phyloP scores from a whole-genome alignment of 2,329 filamentous ascomycete species.

The Pestalotiopsis sp. region DNA sequence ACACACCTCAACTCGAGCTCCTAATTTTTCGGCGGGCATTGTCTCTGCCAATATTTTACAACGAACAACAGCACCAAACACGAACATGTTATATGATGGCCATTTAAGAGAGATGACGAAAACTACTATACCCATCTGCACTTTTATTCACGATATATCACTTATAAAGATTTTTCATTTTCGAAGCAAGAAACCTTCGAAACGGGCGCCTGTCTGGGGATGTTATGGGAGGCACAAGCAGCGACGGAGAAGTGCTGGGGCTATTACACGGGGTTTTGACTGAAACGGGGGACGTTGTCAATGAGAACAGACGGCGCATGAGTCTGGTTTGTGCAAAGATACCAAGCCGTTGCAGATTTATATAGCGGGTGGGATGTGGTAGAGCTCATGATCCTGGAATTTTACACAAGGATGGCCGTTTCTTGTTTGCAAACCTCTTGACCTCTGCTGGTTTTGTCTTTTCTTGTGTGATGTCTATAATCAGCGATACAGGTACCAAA shows the following conservation, averaged over 20 bases:
- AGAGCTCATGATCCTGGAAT: background rate
- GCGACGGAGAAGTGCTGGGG: background rate
- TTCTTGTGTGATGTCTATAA: too few relatives aligned
- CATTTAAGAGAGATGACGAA: background rate
- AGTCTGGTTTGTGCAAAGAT: background rate
- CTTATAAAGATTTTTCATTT: background rate
- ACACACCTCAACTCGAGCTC: background rate
- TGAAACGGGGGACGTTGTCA: background rate
- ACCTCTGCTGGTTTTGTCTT: background rate
- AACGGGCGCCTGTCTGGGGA: background rate
- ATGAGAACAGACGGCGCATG: background rate
- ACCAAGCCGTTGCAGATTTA: background rate
- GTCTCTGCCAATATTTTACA: background rate
- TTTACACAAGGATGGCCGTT: background rate
- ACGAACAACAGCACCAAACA: background rate
- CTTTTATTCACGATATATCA: background rate
- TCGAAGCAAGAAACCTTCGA: background rate
- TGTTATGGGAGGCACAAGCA: background rate
- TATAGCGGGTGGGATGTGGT: background rate
- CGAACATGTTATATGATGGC: background rate
- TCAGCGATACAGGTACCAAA: too few relatives aligned
- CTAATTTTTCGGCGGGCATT: background rate
- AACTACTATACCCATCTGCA: background rate
- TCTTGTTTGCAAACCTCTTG: background rate
- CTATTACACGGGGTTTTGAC: background rate